Percentiles rank a stretch among this genome's conserved stretches.
Evolutionary conservation across 257 asterid genomes (phyloP).

Genomic region (Fraxinus anomala): DNA sequence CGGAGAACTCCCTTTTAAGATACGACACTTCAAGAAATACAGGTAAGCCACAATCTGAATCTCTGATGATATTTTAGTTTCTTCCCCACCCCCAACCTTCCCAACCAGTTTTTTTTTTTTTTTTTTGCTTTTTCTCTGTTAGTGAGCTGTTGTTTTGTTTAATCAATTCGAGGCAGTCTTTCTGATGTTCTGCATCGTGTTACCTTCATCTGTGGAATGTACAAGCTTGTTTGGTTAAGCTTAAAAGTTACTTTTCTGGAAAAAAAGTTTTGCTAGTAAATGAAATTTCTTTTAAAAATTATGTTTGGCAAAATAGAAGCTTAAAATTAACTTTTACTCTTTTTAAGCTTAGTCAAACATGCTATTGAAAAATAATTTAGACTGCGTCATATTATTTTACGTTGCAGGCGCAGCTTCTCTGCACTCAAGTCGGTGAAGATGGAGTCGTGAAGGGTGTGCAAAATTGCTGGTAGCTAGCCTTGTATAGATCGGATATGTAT

Average conservation of each 20-base stretch:
- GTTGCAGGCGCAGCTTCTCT: conserved; percentile 42
- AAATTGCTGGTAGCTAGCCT: conserved; percentile 40
- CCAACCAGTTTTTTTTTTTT: no score
- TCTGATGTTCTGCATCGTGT: background rate
- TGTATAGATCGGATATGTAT: conserved; percentile 51
- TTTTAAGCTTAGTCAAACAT: background rate
- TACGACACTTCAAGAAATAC: conserved; percentile 70
- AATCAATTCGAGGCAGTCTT: background rate
- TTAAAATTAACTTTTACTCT: no score
- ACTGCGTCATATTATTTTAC: background rate
- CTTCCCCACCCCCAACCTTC: background rate
- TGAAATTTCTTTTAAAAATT: no score
- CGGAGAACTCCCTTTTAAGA: conserved; percentile 60
- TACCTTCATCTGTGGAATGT: background rate
- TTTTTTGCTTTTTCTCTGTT: no score
- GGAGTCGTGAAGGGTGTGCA: conserved; percentile 49
- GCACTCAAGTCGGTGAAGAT: conserved; percentile 66
- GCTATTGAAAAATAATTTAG: background rate
- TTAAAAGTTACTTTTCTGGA: no score
- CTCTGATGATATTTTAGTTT: background rate
- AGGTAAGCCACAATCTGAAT: conserved; percentile 34
- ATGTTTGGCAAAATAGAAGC: no score
- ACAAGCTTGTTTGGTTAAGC: background rate
- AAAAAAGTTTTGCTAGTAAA: no score
- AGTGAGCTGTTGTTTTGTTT: background rate